Conservation (phyloP, 164 flowering plant genomes). For the Cinnamomum micranthum region DNA sequence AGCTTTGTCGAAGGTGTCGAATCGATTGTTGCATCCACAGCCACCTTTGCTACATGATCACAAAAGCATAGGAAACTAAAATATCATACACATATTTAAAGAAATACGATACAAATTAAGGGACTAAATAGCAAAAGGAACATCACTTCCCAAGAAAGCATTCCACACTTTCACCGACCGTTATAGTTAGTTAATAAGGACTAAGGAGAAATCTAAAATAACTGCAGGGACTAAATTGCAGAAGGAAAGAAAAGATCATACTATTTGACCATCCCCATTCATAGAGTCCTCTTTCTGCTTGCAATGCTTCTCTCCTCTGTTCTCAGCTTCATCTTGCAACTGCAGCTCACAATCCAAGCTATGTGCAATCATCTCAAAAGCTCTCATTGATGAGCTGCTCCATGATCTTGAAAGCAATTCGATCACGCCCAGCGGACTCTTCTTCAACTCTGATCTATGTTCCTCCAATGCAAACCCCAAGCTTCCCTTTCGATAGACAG, state of each 20-base stretch:
- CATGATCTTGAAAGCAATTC: slow-evolving; percentile 7
- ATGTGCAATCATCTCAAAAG: slow-evolving; percentile 1
- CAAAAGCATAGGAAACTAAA: neutral
- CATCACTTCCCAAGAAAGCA: neutral
- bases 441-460: neutral
- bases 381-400: slow-evolving; percentile 2
- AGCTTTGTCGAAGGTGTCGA: neutral
- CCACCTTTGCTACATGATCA: neutral
- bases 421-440: neutral
- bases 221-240: neutral
- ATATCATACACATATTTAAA: no score
- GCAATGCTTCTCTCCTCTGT: neutral
- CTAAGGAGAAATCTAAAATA: neutral
- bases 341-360: neutral
- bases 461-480: slow-evolving; percentile 6
- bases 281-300: neutral
- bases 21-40: neutral
- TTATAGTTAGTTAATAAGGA: neutral
- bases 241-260: no score
- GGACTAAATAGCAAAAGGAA: no score
- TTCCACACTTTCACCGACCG: neutral
- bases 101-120: no score
- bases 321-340: neutral
- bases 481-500: slow-evolving; percentile 3
- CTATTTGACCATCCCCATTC: neutral